Percentiles rank a stretch among this genome's conserved stretches.
Conservation (phyloP, 2,329 filamentous ascomycete genomes). For the Bretziella fagacearum region DNA sequence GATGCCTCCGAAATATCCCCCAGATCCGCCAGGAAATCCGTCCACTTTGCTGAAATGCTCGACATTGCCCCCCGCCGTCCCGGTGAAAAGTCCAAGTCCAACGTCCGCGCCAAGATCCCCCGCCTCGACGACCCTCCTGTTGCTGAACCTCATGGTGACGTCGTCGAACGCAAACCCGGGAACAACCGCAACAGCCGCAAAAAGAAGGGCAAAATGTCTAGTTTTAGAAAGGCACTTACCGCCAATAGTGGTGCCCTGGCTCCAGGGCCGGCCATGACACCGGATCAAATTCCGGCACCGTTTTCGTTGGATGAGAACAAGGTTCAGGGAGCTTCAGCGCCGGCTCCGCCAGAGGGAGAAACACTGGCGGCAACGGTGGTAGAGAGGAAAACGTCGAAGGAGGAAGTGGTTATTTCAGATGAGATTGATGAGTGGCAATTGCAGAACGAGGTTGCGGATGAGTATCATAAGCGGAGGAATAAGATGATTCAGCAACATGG, state of each 20-base stretch:
- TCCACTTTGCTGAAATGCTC: slow-evolving; percentile 60
- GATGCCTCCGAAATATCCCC: slow-evolving; percentile 14
- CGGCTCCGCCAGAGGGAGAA: slow-evolving; percentile 23
- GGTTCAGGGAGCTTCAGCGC: slow-evolving; percentile 27
- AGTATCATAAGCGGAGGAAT: slow-evolving; percentile 72
- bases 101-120: slow-evolving; percentile 12
- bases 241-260: too few species aligned
- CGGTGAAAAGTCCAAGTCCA: slow-evolving; percentile 8
- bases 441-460: slow-evolving; percentile 57
- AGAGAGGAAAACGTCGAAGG: slow-evolving; percentile 30
- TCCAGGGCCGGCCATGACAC: slow-evolving; percentile 9
- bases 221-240: slow-evolving; percentile 32
- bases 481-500: slow-evolving; percentile 68
- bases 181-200: slow-evolving; percentile 15
- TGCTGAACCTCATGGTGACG: slow-evolving; percentile 34
- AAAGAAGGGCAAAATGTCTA: slow-evolving; percentile 25
- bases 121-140: slow-evolving; percentile 18
- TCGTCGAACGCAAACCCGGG: slow-evolving; percentile 31
- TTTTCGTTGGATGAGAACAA: slow-evolving; percentile 12
- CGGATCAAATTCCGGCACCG: slow-evolving; percentile 10
- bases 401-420: slow-evolving; percentile 8
- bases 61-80: slow-evolving; percentile 42
- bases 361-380: slow-evolving; percentile 44
- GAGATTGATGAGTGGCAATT: slow-evolving; percentile 44
- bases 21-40: slow-evolving; percentile 42